phyloP scores from a whole-genome alignment of 1,284 basidiomycete genomes.

The Omphalotus olearius region DNA sequence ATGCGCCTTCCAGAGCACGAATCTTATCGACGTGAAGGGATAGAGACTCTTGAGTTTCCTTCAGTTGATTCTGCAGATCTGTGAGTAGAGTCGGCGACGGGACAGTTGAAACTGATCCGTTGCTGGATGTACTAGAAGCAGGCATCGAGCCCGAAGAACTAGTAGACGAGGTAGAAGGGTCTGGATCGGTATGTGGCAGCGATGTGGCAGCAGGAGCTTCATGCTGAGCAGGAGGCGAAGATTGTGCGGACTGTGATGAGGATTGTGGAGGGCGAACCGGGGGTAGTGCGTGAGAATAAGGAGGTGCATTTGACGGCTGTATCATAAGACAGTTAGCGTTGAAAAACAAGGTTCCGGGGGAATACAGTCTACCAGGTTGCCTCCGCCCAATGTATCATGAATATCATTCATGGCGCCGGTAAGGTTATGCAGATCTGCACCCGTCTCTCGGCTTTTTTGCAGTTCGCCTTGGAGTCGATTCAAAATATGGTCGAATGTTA shows the following conservation, averaged over 20 bases:
- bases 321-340: neutral
- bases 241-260: constrained; percentile 16
- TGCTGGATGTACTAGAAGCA: constrained; percentile 34
- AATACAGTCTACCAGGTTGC: constrained; percentile 49
- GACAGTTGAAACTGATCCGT: constrained; percentile 23
- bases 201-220: neutral
- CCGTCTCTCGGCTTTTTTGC: constrained; percentile 91
- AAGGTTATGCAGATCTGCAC: constrained; percentile 81
- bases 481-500: constrained; percentile 82
- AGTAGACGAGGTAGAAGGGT: constrained; percentile 20
- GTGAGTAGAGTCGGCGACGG: constrained; percentile 39
- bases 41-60: constrained; percentile 81
- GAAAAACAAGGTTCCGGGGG: constrained; percentile 11
- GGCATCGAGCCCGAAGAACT: constrained; percentile 2
- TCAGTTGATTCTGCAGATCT: constrained; percentile 77
- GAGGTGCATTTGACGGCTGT: constrained; percentile 55
- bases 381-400: constrained; percentile 87
- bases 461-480: constrained; percentile 83
- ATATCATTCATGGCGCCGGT: constrained; percentile 87
- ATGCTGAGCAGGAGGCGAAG: constrained; percentile 7
- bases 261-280: constrained; percentile 56
- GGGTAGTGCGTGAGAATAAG: constrained; percentile 61
- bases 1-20: constrained; percentile 74
- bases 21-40: constrained; percentile 84
- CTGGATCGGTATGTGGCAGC: constrained; percentile 17